These are phyloP conservation scores for Arachnopeziza araneosa DNA, from an alignment of 2,329 filamentous ascomycete genomes.

Conservation along the genomic window DNA sequence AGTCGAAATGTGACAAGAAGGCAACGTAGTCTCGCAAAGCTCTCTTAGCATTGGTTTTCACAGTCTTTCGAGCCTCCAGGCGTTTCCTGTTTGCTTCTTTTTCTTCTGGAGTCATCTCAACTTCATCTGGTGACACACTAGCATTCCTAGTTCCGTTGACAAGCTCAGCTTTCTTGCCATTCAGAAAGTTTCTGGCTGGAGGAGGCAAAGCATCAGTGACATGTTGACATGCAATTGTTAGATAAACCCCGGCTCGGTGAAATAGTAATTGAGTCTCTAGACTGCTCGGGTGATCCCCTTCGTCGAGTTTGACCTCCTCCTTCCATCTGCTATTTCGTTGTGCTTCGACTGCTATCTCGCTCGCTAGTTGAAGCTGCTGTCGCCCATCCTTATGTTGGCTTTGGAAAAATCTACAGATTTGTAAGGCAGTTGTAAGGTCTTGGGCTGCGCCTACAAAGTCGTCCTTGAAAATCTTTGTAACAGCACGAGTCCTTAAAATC, in stretches of 20 bases:
- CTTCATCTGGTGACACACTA: conserved; percentile 9
- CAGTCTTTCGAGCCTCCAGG: conserved; percentile 59
- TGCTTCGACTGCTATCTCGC: conserved; percentile 29
- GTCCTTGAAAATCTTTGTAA: conserved; percentile 69
- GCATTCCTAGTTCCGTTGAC: conserved; percentile 16
- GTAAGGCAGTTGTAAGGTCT: conserved; percentile 65
- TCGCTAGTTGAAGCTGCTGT: conserved; percentile 47
- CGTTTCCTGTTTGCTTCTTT: conserved; percentile 38
- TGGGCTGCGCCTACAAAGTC: conserved; percentile 64
- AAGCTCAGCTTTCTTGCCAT: conserved; percentile 18
- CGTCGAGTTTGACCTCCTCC: conserved; percentile 46
- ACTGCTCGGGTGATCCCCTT: conserved; percentile 67
- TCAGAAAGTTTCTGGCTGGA: conserved; percentile 18
- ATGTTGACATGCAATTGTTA: conserved; percentile 64
- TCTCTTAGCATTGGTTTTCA: conserved; percentile 69
- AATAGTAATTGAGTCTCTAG: conserved; percentile 71
- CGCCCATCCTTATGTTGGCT: conserved; percentile 28
- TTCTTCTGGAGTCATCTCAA: conserved; percentile 38
- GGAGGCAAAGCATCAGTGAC: conserved; percentile 49
- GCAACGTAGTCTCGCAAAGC: conserved; percentile 69
- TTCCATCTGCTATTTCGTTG: conserved; percentile 36
- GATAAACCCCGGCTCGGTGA: conserved; percentile 66
- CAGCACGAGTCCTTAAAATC: conserved; percentile 65
- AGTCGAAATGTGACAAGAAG: conserved; percentile 71
- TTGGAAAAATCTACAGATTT: conserved; percentile 35